Base-by-base conservation (phyloP, 2,329 filamentous ascomycete species). In the Ilyonectria destructans region DNA sequence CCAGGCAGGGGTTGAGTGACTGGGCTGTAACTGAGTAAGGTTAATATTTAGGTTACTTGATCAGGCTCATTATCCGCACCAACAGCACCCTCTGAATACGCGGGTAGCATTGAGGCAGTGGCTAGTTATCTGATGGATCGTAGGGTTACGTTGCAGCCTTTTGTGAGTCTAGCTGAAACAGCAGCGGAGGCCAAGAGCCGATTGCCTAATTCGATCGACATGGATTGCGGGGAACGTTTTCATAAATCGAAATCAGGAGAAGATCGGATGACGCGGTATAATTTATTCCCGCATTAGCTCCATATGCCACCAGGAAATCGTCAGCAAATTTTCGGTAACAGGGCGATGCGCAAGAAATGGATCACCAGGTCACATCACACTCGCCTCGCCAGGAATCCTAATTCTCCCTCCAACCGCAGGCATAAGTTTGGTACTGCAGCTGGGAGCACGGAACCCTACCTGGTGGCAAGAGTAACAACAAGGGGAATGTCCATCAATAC, bases 131-230 rank as follows among this genome's bases (percentile, higher is more conserved):
- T 15, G 12, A 15, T 12, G 5, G 31, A 2, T 5, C 3, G 49
- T 54, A 54, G 49, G 49, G 49, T 54, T 54, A 35, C 49, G 9
- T 54, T 35, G 49, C 49, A 54, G 49, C 49, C 21, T 33, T 3
- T 21, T 31, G 19, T n/a, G n/a, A n/a, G 49, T 21, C 49, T 54
- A 54, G 31, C 49, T 54, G 10, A 15, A 54, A 17, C n/a, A 6
- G 49, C 49, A 33, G 17, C 49, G 49, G 49, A 54, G 35, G 49
- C n/a, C 29, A 33, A 2, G 10, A 33, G 29, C 49, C 49, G 49
- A 54, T 21, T 31, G 29, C 49, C 29, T 0, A 54, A 54, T 54
- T n/a, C 12, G 49, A 54, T 54, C 6, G 29, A 21, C 10, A 54
- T 13, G 49, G 49, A n/a, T 33, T 52, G 49, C 49, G 29, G 49